Percentiles rank a stretch among this genome's conserved stretches.
These are phyloP conservation scores for Colletotrichum echinochloae DNA, from an alignment of 2,329 filamentous ascomycete genomes.

Conservation along the genomic window DNA sequence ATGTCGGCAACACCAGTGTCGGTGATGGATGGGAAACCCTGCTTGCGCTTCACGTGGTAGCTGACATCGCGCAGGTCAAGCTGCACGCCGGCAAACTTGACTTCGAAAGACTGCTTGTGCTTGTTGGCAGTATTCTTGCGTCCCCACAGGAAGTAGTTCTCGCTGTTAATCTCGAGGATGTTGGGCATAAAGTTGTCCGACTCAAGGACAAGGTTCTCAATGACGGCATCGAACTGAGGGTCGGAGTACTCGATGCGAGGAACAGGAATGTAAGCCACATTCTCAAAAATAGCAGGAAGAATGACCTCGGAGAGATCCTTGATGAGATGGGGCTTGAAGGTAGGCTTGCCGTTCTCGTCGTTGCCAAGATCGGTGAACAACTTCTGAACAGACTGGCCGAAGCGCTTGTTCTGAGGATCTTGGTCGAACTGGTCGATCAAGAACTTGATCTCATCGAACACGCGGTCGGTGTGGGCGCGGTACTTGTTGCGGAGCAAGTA, in stretches of 20 bases:
- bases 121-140: slow-evolving; percentile 87
- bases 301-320: slow-evolving; percentile 92
- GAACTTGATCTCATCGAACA: slow-evolving; percentile 92
- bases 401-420: slow-evolving; percentile 87
- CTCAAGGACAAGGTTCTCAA: slow-evolving; percentile 96
- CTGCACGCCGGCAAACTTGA: slow-evolving; percentile 90
- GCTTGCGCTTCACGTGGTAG: slow-evolving; percentile 95
- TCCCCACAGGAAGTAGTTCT: slow-evolving; percentile 96
- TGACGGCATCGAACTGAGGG: slow-evolving; percentile 82
- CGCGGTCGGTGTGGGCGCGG: slow-evolving; percentile 83
- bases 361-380: slow-evolving; percentile 90
- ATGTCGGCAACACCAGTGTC: slow-evolving; percentile 93
- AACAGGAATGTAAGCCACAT: slow-evolving; percentile 88
- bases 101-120: slow-evolving; percentile 80
- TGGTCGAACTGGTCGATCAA: slow-evolving; percentile 88
- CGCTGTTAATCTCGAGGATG: slow-evolving; percentile 85
- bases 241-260: slow-evolving; percentile 95
- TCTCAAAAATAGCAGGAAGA: slow-evolving; percentile 84
- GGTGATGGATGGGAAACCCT: slow-evolving; percentile 88
- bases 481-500: slow-evolving; percentile 92
- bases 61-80: slow-evolving; percentile 92
- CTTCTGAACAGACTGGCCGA: slow-evolving; percentile 81
- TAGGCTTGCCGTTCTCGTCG: slow-evolving; percentile 83
- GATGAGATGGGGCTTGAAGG: slow-evolving; percentile 92
- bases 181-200: slow-evolving; percentile 98